Base-by-base conservation (phyloP, 129 eudicot species). In the Centrapalus pauciflorus region DNA sequence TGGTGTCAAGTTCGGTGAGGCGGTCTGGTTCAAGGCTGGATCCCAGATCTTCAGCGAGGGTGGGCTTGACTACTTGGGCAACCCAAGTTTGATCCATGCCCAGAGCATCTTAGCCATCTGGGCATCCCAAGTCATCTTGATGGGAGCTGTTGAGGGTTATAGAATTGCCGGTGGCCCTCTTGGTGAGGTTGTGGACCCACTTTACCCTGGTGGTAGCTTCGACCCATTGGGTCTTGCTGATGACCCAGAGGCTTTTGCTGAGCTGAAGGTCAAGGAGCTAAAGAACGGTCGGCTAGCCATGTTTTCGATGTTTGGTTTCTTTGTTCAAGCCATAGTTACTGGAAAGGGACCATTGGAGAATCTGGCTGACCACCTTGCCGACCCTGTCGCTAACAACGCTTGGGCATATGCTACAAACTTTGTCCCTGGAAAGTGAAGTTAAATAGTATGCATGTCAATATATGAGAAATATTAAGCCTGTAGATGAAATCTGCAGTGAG, bases 101-200 rank as follows among this genome's bases (percentile, higher is more conserved):
- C 72, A 66, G 4, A 66, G 72, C 61, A 66, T 66, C 35, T 49
- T 66, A 49, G 72, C 72, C 24, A 66, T 66, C 8, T 66, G 72
- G 50, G 72, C 72, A 16, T 29, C 61, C 7, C 67, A 61, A 61
- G 67, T 61, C 20, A 61, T 61, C 21, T 61, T 61, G 67, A 61
- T 37, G n/a, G n/a, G n/a, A n/a, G n/a, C n/a, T n/a, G n/a, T n/a
- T n/a, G n/a, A n/a, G n/a, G n/a, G n/a, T n/a, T n/a, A n/a, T n/a
- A n/a, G n/a, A n/a, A n/a, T n/a, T n/a, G n/a, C n/a, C n/a, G n/a
- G n/a, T n/a, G n/a, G n/a, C n/a, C n/a, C n/a, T n/a, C n/a, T n/a
- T n/a, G n/a, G n/a, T n/a, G n/a, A n/a, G n/a, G n/a, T n/a, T n/a
- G n/a, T n/a, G n/a, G n/a, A n/a, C n/a, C n/a, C n/a, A n/a, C n/a